Evolutionary conservation across 345 rosid genomes (phyloP), one percentile per base, ranked within the genome.

Genomic region (Heritiera littoralis): DNA sequence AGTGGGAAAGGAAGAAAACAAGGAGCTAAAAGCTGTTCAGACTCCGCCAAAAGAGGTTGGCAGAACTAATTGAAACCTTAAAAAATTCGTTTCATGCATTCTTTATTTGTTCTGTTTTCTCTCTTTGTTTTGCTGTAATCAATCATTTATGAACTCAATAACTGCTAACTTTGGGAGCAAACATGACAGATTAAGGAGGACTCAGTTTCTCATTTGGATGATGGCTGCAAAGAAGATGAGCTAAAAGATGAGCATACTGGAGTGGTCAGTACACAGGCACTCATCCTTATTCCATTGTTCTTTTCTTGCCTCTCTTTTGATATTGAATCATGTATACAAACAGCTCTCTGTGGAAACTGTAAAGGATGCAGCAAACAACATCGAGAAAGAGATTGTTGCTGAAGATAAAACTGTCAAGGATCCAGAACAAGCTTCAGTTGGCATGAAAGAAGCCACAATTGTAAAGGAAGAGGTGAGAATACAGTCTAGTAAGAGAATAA

Each of bases 241-340:
- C 11, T 28, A 8, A 71, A 51, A 15, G 75, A 71, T 7, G 59
- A 28, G 30, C 2, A 30, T 51, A 8, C 40, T 1, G 13, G 20
- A 71, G 35, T 51, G 75, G 75, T 71, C 75, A 30, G 75, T 71
- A 8, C 30, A 32, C 23, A 49, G 43, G 56, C 59, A 49, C 43
- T 49, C 43, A 71, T 49, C 45, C 32, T 72, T 52, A 5, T 54
- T 40, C 35, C 5, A n/a, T 40, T 73, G 35, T 35, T 73, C 65
- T 72, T 72, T 23, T 72, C 76, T 73, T 55, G 51, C 76, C 63
- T 54, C 32, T 38, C 64, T 54, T 54, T 38, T 54, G 48, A 54
- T 55, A 18, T 73, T 54, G 17, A n/a, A 38, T 38, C 46, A 54
- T 72, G 6, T 18, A 35, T 54, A 32, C 46, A 38, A 55, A 9